A percentile compares a stretch with the other conserved stretches of the same genome.
These are phyloP conservation scores for Paspalum vaginatum DNA, from an alignment of 176 grass and related monocot genomes.

Conservation along the genomic window DNA sequence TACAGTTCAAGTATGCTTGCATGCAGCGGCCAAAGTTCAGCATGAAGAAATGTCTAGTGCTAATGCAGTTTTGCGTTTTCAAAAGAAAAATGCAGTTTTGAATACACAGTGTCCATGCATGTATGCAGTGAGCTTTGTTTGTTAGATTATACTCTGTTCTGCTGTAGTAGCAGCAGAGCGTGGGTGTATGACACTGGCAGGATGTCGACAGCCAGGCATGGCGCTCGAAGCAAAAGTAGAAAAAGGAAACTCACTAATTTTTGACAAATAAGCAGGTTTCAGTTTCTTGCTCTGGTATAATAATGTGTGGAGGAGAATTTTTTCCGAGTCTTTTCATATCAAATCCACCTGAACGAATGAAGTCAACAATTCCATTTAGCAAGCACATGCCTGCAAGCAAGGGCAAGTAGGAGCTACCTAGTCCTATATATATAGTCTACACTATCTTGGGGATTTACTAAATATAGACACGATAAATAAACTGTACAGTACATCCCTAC, in stretches of 20 bases:
- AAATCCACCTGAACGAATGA: background rate
- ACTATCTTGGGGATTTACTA: conserved; percentile 2
- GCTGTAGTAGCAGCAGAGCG: too few species aligned
- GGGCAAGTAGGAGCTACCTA: conserved; percentile 20
- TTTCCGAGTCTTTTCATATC: conserved; percentile 4
- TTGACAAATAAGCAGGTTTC: background rate
- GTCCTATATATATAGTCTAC: background rate
- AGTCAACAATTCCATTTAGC: conserved; percentile 34
- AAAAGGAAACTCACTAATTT: conserved; percentile 12
- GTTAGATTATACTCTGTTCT: too few species aligned
- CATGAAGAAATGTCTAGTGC: too few species aligned
- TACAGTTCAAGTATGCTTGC: too few species aligned
- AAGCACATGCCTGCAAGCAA: conserved; percentile 29
- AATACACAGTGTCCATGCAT: too few species aligned
- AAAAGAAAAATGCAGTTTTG: too few species aligned
- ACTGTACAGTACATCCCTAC: background rate
- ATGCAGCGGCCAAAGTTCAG: too few species aligned
- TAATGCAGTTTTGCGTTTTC: too few species aligned
- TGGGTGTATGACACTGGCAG: background rate
- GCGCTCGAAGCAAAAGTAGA: background rate
- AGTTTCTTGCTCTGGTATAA: background rate
- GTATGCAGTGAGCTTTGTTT: too few species aligned
- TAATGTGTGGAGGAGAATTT: conserved; percentile 1
- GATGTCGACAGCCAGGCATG: background rate
- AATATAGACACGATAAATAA: conserved; percentile 20